These are phyloP conservation scores for Trichoderma brevicompactum DNA, from an alignment of 2,329 filamentous ascomycete genomes.

Conservation along the genomic window DNA sequence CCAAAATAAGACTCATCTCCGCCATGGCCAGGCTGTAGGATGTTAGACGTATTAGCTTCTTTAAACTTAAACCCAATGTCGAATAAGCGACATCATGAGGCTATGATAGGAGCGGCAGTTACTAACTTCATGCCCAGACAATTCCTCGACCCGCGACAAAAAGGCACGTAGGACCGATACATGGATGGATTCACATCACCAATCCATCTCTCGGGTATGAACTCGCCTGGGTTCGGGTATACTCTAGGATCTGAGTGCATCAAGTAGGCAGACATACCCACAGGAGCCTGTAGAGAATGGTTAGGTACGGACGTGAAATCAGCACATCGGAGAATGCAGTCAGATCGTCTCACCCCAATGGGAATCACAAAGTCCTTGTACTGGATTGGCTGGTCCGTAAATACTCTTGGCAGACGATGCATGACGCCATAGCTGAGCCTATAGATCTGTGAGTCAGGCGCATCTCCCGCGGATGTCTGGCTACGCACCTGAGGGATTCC, in stretches of 20 bases:
- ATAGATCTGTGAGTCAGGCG: background rate
- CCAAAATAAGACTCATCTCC: slow-evolving; percentile 9
- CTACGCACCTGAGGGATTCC: slow-evolving; percentile 2
- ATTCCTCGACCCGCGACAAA: slow-evolving; percentile 6
- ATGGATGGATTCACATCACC: slow-evolving; percentile 4
- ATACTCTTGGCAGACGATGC: slow-evolving; percentile 13
- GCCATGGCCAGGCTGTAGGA: slow-evolving; percentile 3
- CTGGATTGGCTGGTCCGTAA: slow-evolving; percentile 9
- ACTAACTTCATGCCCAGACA: slow-evolving; percentile 13
- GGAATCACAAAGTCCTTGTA: slow-evolving; percentile 8
- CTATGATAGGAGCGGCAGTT: background rate
- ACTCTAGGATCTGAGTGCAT: slow-evolving; percentile 9
- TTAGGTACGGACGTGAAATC: background rate
- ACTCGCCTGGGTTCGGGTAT: slow-evolving; percentile 9
- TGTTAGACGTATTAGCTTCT: background rate
- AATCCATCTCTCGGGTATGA: slow-evolving; percentile 2
- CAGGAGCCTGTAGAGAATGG: background rate
- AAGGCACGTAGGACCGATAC: slow-evolving; percentile 10
- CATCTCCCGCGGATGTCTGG: background rate
- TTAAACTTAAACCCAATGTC: background rate
- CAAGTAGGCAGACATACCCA: slow-evolving; percentile 8
- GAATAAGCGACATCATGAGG: background rate
- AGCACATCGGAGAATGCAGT: background rate
- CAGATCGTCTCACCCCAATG: background rate
- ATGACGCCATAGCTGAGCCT: slow-evolving; percentile 19